phyloP scores from a whole-genome alignment of 139 green algal genomes.

The Haematococcus sp. region DNA sequence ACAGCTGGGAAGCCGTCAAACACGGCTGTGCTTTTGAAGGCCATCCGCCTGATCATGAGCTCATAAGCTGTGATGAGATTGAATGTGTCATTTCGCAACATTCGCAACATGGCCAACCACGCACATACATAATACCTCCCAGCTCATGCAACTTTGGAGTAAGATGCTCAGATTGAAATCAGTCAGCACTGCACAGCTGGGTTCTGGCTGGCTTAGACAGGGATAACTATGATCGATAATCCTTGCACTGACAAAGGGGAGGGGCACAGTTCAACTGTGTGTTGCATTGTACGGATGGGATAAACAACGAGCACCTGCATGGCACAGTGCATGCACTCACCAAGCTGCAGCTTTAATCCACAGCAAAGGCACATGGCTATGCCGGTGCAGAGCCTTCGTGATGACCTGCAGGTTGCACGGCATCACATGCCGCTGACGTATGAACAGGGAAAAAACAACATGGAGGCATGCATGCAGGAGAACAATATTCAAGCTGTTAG shows the following conservation, averaged over 20 bases:
- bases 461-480: background rate
- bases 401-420: slow-evolving; percentile 57
- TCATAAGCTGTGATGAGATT: too few relatives aligned
- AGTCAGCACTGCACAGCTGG: background rate
- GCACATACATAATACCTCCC: too few relatives aligned
- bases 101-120: too few relatives aligned
- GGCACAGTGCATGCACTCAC: slow-evolving; percentile 30
- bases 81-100: too few relatives aligned
- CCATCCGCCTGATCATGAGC: too few relatives aligned
- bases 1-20: background rate
- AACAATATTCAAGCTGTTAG: slow-evolving; percentile 15
- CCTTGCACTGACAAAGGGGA: background rate
- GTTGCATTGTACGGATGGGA: too few relatives aligned
- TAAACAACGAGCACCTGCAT: too few relatives aligned
- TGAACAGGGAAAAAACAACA: background rate
- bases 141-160: too few relatives aligned
- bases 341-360: slow-evolving; percentile 89
- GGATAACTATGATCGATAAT: slow-evolving; percentile 9
- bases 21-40: too few relatives aligned
- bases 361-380: slow-evolving; percentile 72
- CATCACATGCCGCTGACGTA: background rate
- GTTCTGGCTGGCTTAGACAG: background rate
- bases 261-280: background rate
- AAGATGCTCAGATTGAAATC: slow-evolving; percentile 6
- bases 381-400: slow-evolving; percentile 80